A percentile compares a stretch with the other conserved stretches of the same genome.
Conservation (phyloP, 805 yeast genomes). For the Jamesozyma lodderae region DNA sequence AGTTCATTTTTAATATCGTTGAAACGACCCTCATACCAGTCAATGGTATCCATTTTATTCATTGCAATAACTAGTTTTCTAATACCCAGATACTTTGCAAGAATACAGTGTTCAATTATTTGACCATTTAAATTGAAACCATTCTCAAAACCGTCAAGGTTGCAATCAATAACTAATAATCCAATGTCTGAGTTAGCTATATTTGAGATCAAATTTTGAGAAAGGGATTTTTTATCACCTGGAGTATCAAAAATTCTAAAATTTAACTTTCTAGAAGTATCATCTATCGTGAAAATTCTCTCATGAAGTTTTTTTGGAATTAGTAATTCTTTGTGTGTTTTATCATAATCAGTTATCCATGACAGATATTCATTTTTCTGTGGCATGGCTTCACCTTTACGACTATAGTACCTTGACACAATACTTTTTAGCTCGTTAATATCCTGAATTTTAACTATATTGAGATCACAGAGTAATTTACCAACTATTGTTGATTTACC, state of each 20-base stretch:
- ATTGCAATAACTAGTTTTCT: constrained; percentile 7
- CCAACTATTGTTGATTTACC: constrained; percentile 15
- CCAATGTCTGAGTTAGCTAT: constrained; percentile 3
- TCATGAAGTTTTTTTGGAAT: neutral
- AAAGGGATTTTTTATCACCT: neutral
- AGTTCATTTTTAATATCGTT: constrained; percentile 82
- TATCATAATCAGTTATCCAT: constrained; percentile 6
- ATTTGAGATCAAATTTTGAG: neutral
- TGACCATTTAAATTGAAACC: constrained; percentile 12
- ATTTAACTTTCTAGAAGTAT: neutral
- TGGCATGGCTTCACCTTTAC: constrained; percentile 2
- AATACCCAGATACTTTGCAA: neutral
- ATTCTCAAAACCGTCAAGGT: constrained; percentile 9
- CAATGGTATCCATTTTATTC: constrained; percentile 86
- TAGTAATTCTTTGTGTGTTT: constrained; percentile 4
- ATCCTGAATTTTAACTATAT: constrained; percentile 4
- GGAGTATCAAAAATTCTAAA: constrained; percentile 6
- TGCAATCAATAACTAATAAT: constrained; percentile 10
- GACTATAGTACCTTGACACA: too few relatives aligned
- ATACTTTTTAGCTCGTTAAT: constrained; percentile 7
- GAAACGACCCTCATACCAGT: constrained; percentile 87
- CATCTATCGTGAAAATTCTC: too few relatives aligned
- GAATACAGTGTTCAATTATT: constrained; percentile 7
- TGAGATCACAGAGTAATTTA: constrained; percentile 7
- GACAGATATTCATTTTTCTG: constrained; percentile 3